Conservation (phyloP, 108 stramenopile genomes). For the Epipyxis sp. region DNA sequence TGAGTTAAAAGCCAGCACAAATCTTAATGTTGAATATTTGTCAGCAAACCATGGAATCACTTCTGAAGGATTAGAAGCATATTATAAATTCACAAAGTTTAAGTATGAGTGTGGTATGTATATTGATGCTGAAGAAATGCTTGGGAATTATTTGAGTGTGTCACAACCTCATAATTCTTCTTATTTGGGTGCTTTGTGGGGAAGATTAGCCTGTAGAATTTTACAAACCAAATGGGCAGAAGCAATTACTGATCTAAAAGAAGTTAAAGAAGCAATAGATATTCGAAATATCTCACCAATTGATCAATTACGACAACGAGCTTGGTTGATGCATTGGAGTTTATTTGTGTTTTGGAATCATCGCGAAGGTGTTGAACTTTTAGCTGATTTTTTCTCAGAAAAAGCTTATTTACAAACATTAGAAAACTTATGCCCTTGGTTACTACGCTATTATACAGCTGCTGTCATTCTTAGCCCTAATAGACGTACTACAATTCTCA, state of each 20-base stretch:
- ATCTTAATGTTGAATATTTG: slow-evolving; percentile 65
- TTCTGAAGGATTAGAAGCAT: slow-evolving; percentile 60
- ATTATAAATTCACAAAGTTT: slow-evolving; percentile 70
- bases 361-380: slow-evolving; percentile 62
- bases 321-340: slow-evolving; percentile 96
- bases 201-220: background rate
- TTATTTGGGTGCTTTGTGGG: background rate
- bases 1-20: background rate
- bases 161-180: background rate
- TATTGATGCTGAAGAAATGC: slow-evolving; percentile 66
- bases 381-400: slow-evolving; percentile 51
- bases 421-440: slow-evolving; percentile 95
- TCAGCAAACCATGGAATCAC: slow-evolving; percentile 61
- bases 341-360: slow-evolving; percentile 98
- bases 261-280: slow-evolving; percentile 21
- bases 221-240: background rate
- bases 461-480: slow-evolving; percentile 83
- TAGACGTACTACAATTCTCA: slow-evolving; percentile 62
- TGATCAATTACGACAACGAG: slow-evolving; percentile 87
- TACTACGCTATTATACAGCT: slow-evolving; percentile 91
- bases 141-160: slow-evolving; percentile 67
- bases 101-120: slow-evolving; percentile 91
- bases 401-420: slow-evolving; percentile 84
- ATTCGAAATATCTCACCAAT: slow-evolving; percentile 61
- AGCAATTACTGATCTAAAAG: slow-evolving; percentile 1